Conservation (phyloP, 176 grass and related monocot genomes). For the Rhipidocladum racemiflorum region DNA sequence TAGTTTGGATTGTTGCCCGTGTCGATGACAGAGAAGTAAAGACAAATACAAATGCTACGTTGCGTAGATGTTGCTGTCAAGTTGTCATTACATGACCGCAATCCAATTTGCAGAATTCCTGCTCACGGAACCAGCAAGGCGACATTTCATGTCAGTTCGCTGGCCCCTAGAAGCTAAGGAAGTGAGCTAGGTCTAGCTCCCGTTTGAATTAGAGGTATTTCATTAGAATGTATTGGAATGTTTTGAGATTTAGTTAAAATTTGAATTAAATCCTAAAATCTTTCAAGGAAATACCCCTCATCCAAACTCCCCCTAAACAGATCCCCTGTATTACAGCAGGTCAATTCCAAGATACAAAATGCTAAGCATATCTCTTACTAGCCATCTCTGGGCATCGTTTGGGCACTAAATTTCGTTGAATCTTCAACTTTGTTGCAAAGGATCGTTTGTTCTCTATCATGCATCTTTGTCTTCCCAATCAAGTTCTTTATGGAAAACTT, state of each 20-base stretch:
- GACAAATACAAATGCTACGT: not conserved
- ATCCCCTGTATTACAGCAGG: not conserved
- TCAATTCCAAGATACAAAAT: no score
- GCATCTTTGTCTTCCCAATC: not conserved
- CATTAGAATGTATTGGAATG: no score
- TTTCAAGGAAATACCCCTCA: no score
- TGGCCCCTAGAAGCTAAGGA: not conserved
- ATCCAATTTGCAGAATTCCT: not conserved
- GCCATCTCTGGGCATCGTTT: no score
- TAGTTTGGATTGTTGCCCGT: not conserved
- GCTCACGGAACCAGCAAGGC: not conserved
- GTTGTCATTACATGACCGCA: not conserved
- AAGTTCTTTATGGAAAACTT: not conserved
- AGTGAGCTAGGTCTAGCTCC: not conserved
- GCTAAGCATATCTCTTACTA: not conserved
- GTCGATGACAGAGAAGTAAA: not conserved
- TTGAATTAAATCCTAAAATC: no score
- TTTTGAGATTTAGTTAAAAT: no score
- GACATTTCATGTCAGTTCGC: slow-evolving; percentile 1
- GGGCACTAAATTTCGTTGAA: not conserved
- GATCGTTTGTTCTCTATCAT: not conserved
- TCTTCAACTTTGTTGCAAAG: not conserved
- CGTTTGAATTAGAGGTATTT: no score
- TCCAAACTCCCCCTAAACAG: no score
- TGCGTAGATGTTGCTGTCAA: not conserved